Evolutionary conservation across 2,329 filamentous ascomycete genomes (phyloP), one percentile per base, ranked within the genome.

Genomic region (Neofusicoccum kwambonambiense): DNA sequence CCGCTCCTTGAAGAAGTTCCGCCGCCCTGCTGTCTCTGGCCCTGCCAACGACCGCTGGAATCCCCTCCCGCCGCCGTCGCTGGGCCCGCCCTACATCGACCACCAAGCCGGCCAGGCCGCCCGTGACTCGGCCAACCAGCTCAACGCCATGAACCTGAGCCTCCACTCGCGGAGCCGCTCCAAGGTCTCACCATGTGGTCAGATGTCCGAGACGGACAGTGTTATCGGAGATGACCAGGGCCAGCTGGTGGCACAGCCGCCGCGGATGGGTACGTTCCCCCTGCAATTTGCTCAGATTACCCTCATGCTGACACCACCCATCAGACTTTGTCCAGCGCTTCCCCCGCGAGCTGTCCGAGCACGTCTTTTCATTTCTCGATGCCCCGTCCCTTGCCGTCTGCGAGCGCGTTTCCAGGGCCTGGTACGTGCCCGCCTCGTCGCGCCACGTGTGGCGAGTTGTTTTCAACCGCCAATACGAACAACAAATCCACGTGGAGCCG

Each of bases 391-490:
- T 90, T 49, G 79, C 83, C 64, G 78, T 79, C 56, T 81, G 83
- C 35, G 84, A 87, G 70, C 74, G 80, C 15, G 86, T 89, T 19
- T 87, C 83, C n/a, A 80, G 74, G 50, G 72, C 76, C 58, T 90
- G 88, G 88, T 75, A 81, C 67, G 76, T 80, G 19, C 78, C 85
- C 66, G 85, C 85, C 35, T 79, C 79, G 15, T 86, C 86, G 27
- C 80, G 79, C 27, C 83, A 86, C 68, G 85, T 89, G 50, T 90
- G 88, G 88, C 84, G 83, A 63, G 78, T 80, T 45, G 83, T 86
- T n/a, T 90, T 89, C 73, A 80, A 86, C 44, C 79, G 79, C 62
- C 81, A 82, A 67, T 87, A 86, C 70, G 73, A 81, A 72, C 73
- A 79, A 37, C 76, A 79, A 51, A 76, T 80, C 19, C 77, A 79